Evolutionary conservation across 73 alveolate species (phyloP).

Genomic region (Uronychia binucleata): DNA sequence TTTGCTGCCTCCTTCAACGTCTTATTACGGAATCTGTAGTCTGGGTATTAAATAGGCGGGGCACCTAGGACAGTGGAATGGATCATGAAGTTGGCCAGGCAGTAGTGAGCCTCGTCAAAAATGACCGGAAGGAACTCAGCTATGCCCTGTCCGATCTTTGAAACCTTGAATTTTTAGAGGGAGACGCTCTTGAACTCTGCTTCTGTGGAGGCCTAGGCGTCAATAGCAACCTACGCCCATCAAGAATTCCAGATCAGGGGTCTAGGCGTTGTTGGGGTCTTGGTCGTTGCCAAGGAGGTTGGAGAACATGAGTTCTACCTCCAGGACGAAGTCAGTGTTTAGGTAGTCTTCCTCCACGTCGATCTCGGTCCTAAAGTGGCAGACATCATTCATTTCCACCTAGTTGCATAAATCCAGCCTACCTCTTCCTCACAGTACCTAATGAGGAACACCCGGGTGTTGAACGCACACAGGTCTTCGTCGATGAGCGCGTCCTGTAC

Average conservation of each 20-base stretch:
- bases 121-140: constrained; percentile 6
- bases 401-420: background rate
- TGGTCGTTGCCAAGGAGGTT: background rate
- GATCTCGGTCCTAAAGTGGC: constrained; percentile 39
- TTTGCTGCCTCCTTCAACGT: background rate
- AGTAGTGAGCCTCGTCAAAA: constrained; percentile 6
- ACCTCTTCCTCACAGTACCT: constrained; percentile 48
- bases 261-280: background rate
- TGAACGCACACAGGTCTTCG: constrained; percentile 41
- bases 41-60: background rate
- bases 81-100: background rate
- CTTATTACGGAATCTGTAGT: background rate
- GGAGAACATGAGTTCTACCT: constrained; percentile 42
- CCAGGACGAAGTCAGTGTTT: constrained; percentile 41
- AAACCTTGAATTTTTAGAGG: background rate
- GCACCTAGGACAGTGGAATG: background rate
- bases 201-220: background rate
- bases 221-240: background rate
- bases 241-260: background rate
- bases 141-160: background rate
- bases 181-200: background rate
- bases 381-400: constrained; percentile 27
- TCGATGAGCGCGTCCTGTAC: constrained; percentile 61
- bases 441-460: constrained; percentile 33
- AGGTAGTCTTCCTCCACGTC: constrained; percentile 46